Evolutionary conservation across 176 grass and related monocot species (phyloP).

Genomic region (Triticum dicoccoides): DNA sequence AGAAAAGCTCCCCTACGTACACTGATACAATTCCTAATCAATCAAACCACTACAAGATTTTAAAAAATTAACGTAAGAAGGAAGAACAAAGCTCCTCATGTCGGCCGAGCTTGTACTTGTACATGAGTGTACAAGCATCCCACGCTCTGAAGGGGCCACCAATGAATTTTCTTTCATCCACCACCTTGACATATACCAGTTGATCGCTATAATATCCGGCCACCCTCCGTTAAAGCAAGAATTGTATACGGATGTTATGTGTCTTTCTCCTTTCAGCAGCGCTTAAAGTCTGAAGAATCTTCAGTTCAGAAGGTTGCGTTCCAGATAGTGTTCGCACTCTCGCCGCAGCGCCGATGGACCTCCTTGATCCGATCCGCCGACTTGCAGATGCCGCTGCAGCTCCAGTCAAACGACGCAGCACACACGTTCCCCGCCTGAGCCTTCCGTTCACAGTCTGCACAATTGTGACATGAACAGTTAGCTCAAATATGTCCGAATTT

Average conservation of each 20-base stretch:
- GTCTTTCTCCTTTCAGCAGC: not conserved
- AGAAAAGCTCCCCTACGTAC: too few relatives aligned
- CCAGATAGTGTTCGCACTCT: conserved; percentile 43
- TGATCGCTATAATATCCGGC: not conserved
- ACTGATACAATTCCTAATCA: too few relatives aligned
- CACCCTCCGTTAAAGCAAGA: not conserved
- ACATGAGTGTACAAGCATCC: too few relatives aligned
- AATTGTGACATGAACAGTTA: not conserved
- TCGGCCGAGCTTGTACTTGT: too few relatives aligned
- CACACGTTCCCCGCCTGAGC: conserved; percentile 52
- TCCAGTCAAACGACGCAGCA: conserved; percentile 52
- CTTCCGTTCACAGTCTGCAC: conserved; percentile 54
- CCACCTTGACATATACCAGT: not conserved
- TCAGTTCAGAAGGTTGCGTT: conserved; percentile 34
- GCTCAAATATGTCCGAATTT: too few relatives aligned
- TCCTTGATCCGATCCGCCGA: conserved; percentile 45
- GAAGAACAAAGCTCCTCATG: too few relatives aligned
- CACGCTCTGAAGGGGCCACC: too few relatives aligned
- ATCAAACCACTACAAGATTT: too few relatives aligned
- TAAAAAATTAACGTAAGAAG: too few relatives aligned
- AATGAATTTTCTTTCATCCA: not conserved
- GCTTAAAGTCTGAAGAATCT: not conserved
- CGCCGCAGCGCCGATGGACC: conserved; percentile 51
- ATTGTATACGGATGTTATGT: not conserved
- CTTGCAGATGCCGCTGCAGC: conserved; percentile 67